Base-by-base conservation (phyloP, 2,329 filamentous ascomycete species). In the Fusarium bulbicola region DNA sequence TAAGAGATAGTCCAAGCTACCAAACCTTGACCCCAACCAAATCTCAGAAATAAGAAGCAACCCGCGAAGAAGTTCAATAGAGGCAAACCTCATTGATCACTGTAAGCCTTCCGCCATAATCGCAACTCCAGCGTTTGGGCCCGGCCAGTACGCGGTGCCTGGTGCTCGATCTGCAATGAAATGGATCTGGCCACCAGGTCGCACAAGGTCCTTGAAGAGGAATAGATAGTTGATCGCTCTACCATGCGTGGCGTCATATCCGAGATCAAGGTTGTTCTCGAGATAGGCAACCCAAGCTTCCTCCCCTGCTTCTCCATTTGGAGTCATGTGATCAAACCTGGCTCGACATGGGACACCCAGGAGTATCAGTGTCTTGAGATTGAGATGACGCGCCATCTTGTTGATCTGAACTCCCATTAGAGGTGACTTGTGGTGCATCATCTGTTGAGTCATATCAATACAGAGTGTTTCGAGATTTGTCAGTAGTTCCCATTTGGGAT, bases 141-240 rank as follows among this genome's bases (percentile, higher is more conserved):
- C 21, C 9, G 59, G 49, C 59, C 50, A 62, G 8, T 45, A 39
- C 13, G 26, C 1, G 4, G 6, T 5, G 10, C 42, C 18, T 34
- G 34, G 21, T 12, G 5, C 4, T 8, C 14, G 18, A 16, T 36
- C 9, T 6, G 34, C 21, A 20, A 63, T 36, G 6, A 61, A 61
- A 64, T 61, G 56, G 13, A 64, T 61, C 5, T 52, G 56, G 7
- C 61, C 56, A 7, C 56, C 56, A 7, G 61, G 61, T 34, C 56
- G 18, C 14, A 61, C 13, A 16, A 39, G 42, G 2, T 39, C 24
- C 26, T 61, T 64, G 14, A 64, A 36, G 13, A 64, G 2, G 20
- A 20, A 32, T 6, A 64, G 24, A n/a, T 15, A 40, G n/a, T 26
- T 40, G 11, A 18, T 13, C 4, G 24, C 7, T 28, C 4, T 13